Percentiles rank a stretch among this genome's conserved stretches.
Evolutionary conservation across 2,329 filamentous ascomycete genomes (phyloP).

Genomic region (Whalleya microplaca): DNA sequence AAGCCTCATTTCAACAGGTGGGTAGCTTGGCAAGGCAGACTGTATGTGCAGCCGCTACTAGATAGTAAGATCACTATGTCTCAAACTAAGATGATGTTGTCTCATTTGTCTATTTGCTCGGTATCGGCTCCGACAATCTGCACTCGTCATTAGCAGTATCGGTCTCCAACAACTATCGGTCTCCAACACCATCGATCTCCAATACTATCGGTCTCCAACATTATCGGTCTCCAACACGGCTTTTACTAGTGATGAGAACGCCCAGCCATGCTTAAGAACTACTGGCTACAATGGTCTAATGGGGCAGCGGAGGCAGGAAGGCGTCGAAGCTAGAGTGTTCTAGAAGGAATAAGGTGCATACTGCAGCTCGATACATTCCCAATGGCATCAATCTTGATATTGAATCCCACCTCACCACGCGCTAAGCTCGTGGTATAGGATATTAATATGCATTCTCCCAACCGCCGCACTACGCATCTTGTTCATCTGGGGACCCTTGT

Average conservation of each 20-base stretch:
- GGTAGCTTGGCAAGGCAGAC: conserved; percentile 11
- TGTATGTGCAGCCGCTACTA: neutral
- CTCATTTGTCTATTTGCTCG: neutral
- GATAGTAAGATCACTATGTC: neutral
- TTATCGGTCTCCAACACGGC: neutral
- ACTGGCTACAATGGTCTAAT: neutral
- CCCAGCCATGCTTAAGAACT: neutral
- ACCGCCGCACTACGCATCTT: neutral
- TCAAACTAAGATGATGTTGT: conserved; percentile 1
- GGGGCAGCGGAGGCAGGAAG: neutral
- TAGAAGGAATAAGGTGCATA: conserved; percentile 16
- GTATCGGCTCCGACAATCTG: neutral
- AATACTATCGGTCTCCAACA: neutral
- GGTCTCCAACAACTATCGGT: neutral
- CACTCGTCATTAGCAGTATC: neutral
- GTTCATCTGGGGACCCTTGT: conserved; percentile 3
- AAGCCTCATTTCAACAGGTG: neutral
- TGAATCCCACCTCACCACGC: neutral
- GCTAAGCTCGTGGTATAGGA: conserved; percentile 8
- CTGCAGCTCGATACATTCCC: conserved; percentile 21
- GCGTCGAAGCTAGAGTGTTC: conserved; percentile 12
- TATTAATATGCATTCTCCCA: neutral
- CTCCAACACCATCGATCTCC: neutral
- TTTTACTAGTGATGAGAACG: neutral
- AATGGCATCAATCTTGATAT: neutral